Evolutionary conservation across 495 filamentous ascomycete species (phyloP).

Genomic region (Penicillium malachiteum): DNA sequence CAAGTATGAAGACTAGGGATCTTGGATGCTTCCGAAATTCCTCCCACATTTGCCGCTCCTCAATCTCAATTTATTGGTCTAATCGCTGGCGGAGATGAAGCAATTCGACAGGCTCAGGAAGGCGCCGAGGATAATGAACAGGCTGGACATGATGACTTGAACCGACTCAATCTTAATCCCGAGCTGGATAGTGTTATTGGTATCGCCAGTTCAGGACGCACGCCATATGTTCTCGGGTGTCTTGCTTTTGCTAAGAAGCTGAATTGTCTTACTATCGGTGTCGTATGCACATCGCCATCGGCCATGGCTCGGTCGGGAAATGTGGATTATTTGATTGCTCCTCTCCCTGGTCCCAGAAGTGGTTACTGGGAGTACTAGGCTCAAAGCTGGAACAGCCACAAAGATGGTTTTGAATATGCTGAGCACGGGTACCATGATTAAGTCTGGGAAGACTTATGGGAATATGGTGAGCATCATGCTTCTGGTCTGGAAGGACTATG

Average conservation of each 20-base stretch:
- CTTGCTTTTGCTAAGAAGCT: slow-evolving; percentile 31
- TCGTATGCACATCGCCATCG: slow-evolving; percentile 35
- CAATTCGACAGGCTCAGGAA: slow-evolving; percentile 40
- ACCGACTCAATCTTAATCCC: slow-evolving; percentile 24
- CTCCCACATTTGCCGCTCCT: slow-evolving; percentile 39
- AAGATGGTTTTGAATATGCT: slow-evolving; percentile 43
- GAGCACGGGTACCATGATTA: slow-evolving; percentile 41
- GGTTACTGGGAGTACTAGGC: slow-evolving; percentile 39
- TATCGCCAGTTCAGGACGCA: slow-evolving; percentile 42
- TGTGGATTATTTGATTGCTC: slow-evolving; percentile 32
- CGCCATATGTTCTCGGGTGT: slow-evolving; percentile 40
- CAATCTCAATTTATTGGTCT: slow-evolving; percentile 34
- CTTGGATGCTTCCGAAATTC: slow-evolving; percentile 41
- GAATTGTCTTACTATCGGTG: slow-evolving; percentile 35
- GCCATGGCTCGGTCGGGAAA: slow-evolving; percentile 25
- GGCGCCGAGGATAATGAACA: slow-evolving; percentile 37
- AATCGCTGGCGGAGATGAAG: slow-evolving; percentile 40
- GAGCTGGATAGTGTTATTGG: slow-evolving; percentile 37
- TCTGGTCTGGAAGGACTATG: not conserved
- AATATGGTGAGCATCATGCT: slow-evolving; percentile 28
- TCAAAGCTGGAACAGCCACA: slow-evolving; percentile 40
- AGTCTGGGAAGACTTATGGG: slow-evolving; percentile 40
- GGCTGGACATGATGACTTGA: slow-evolving; percentile 26
- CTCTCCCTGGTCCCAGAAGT: slow-evolving; percentile 37
- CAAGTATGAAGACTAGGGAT: slow-evolving; percentile 33